phyloP scores from a whole-genome alignment of 768 basidiomycete species.

The Suillus fuscotomentosus region DNA sequence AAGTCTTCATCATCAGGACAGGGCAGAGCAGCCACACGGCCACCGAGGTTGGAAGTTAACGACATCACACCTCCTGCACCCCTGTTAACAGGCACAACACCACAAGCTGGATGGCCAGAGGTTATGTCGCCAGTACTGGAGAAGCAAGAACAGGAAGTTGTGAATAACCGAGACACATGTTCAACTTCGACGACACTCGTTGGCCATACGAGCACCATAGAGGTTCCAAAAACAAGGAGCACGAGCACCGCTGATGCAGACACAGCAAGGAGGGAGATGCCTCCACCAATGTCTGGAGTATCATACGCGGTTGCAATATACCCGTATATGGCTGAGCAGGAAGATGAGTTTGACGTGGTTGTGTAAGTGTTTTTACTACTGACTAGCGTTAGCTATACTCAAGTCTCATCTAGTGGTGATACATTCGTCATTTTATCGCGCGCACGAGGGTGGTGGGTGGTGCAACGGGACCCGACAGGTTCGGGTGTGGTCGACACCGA shows the following conservation, averaged over 20 bases:
- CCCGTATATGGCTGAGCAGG: slow-evolving; percentile 97
- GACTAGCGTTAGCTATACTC: slow-evolving; percentile 1
- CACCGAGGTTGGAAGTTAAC: slow-evolving; percentile 69
- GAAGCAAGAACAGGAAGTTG: slow-evolving; percentile 42
- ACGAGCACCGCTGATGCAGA: slow-evolving; percentile 32
- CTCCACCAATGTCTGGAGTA: slow-evolving; percentile 49
- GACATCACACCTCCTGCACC: slow-evolving; percentile 54
- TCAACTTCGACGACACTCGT: slow-evolving; percentile 33
- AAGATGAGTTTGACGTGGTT: slow-evolving; percentile 97
- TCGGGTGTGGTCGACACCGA: slow-evolving; percentile 77
- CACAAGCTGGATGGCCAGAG: slow-evolving; percentile 78
- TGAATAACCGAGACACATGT: slow-evolving; percentile 36
- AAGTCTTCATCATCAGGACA: slow-evolving; percentile 29
- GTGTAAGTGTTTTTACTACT: slow-evolving; percentile 59
- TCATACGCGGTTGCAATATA: slow-evolving; percentile 98
- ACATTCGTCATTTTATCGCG: slow-evolving; percentile 92
- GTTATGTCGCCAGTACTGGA: slow-evolving; percentile 59
- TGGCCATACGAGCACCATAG: slow-evolving; percentile 29
- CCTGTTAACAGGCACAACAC: slow-evolving; percentile 56
- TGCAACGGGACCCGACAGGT: slow-evolving; percentile 90
- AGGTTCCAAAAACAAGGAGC: slow-evolving; percentile 16
- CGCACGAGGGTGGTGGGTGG: slow-evolving; percentile 99
- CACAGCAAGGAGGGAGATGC: slow-evolving; percentile 39
- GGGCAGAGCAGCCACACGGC: slow-evolving; percentile 45
- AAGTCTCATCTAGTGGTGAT: slow-evolving; percentile 60